Conservation (phyloP, 129 eudicot genomes). For the Centaurea solstitialis region DNA sequence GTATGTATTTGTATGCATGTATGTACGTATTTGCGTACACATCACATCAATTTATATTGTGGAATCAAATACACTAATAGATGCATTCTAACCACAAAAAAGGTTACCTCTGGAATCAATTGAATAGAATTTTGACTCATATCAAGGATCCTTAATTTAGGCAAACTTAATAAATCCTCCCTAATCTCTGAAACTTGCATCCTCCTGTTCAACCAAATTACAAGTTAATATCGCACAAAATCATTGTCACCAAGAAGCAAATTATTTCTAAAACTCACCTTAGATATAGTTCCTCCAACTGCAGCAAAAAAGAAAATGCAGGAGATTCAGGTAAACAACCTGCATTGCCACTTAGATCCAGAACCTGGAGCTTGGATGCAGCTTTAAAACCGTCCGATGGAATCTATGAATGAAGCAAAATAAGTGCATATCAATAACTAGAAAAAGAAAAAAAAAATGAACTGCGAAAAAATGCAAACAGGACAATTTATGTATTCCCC, state of each 20-base stretch:
- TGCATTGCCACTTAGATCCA: conserved; percentile 81
- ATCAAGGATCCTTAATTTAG: conserved; percentile 70
- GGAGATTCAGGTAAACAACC: conserved; percentile 72
- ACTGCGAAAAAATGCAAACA: background rate
- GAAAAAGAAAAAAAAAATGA: background rate
- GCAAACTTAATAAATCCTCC: conserved; percentile 46
- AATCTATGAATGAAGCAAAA: conserved; percentile 43
- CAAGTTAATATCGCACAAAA: background rate
- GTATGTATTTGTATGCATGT: background rate
- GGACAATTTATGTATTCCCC: background rate
- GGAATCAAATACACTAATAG: background rate
- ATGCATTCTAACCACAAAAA: conserved; percentile 4
- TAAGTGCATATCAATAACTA: background rate
- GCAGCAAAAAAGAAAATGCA: conserved; percentile 62
- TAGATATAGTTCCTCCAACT: conserved; percentile 85
- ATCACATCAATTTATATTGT: background rate
- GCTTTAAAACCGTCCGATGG: conserved; percentile 74
- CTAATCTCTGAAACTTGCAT: conserved; percentile 72
- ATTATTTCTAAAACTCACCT: conserved; percentile 42
- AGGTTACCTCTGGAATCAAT: conserved; percentile 69
- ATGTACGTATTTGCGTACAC: too few relatives aligned
- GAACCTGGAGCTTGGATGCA: conserved; percentile 69
- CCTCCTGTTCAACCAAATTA: conserved; percentile 53
- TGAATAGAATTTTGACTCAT: conserved; percentile 81
- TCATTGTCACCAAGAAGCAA: background rate